Percentiles rank a stretch among this genome's conserved stretches.
Evolutionary conservation across 306 rosid genomes (phyloP).

Genomic region (Notholithocarpus densiflorus): DNA sequence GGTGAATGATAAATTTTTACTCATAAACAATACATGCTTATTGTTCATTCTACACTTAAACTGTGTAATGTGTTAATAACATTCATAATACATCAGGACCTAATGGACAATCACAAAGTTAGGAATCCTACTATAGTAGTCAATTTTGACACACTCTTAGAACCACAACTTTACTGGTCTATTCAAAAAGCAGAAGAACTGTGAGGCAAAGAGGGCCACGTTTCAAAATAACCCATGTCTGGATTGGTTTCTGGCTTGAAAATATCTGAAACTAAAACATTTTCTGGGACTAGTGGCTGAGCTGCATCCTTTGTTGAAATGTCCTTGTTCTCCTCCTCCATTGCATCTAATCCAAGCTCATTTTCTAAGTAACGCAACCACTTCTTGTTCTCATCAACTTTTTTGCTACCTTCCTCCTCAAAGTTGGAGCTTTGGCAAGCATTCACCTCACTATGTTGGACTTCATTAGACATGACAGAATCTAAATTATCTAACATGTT

Average conservation of each 20-base stretch:
- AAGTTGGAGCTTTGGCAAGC: conserved; percentile 24
- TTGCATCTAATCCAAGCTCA: conserved; percentile 54
- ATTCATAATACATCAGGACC: too few species aligned
- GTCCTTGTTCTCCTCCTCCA: conserved; percentile 19
- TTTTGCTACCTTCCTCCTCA: conserved; percentile 18
- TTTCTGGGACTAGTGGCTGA: conserved; percentile 24
- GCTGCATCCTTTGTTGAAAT: conserved; percentile 22
- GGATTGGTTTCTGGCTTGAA: conserved; percentile 23
- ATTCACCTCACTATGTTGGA: conserved; percentile 18
- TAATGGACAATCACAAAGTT: conserved; percentile 14
- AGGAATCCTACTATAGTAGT: not conserved
- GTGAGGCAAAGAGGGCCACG: conserved; percentile 37
- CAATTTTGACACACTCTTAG: conserved; percentile 7
- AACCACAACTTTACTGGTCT: conserved; percentile 3
- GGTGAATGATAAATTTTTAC: too few species aligned
- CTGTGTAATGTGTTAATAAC: too few species aligned
- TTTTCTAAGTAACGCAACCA: conserved; percentile 54
- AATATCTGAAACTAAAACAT: conserved; percentile 17
- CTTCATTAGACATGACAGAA: conserved; percentile 23
- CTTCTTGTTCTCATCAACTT: conserved; percentile 35
- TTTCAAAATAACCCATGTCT: conserved; percentile 26
- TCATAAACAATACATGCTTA: conserved; percentile 2
- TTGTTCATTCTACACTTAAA: too few species aligned
- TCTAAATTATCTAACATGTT: conserved; percentile 44
- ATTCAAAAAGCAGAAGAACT: conserved; percentile 23